Conservation (phyloP, 2,329 filamentous ascomycete species). For the Cadophora luteo-olivacea region DNA sequence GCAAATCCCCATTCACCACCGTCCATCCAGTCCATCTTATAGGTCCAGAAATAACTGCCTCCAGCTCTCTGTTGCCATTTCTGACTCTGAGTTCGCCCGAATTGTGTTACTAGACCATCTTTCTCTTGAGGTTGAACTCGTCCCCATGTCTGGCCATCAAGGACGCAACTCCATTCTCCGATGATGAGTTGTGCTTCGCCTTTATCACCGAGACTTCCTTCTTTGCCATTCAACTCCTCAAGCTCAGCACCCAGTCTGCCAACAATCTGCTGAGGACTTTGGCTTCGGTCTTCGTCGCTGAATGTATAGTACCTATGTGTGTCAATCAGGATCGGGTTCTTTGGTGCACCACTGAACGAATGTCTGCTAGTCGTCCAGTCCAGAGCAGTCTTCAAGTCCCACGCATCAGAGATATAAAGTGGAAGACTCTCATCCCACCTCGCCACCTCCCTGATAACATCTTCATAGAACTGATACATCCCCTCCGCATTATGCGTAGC, state of each 20-base stretch:
- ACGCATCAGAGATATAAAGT: constrained; percentile 64
- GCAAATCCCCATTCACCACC: constrained; percentile 67
- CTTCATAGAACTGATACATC: constrained; percentile 64
- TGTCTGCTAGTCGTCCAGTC: constrained; percentile 53
- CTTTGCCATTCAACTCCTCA: constrained; percentile 51
- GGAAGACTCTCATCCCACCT: constrained; percentile 57
- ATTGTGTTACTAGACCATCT: constrained; percentile 50
- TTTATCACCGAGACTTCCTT: constrained; percentile 54
- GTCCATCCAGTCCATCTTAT: constrained; percentile 65
- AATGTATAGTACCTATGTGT: constrained; percentile 67
- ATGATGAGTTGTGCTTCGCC: constrained; percentile 59
- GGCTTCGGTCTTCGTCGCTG: constrained; percentile 56
- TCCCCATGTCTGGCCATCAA: constrained; percentile 59
- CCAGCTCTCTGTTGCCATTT: constrained; percentile 56
- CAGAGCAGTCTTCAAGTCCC: constrained; percentile 55
- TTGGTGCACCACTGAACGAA: constrained; percentile 29
- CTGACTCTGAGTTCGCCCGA: constrained; percentile 55
- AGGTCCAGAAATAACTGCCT: constrained; percentile 66
- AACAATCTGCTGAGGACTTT: constrained; percentile 59
- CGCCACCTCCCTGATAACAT: constrained; percentile 53
- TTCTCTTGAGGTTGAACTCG: constrained; percentile 52
- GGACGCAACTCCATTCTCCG: constrained; percentile 64
- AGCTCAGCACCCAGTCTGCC: constrained; percentile 52
- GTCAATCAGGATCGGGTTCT: constrained; percentile 60
- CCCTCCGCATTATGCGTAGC: constrained; percentile 55